Evolutionary conservation across 352 stramenopile species (phyloP).

Genomic region (Phytopythium mirpurense): DNA sequence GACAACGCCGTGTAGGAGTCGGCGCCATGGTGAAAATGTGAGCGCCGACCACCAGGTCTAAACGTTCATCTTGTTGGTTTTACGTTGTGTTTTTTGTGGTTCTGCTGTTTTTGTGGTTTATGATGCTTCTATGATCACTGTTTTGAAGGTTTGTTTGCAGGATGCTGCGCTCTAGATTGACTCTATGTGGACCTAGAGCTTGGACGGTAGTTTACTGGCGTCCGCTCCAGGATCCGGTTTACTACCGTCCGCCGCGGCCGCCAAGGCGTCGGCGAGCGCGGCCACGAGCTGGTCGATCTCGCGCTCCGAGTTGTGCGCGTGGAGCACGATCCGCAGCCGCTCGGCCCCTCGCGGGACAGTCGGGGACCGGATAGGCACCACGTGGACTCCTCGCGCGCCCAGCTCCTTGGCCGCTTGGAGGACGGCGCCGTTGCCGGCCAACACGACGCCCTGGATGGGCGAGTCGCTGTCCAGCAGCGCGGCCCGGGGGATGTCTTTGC

Average conservation of each 20-base stretch:
- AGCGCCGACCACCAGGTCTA: too few relatives aligned
- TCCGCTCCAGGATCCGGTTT: not conserved
- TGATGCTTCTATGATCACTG: too few relatives aligned
- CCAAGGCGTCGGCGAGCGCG: slow-evolving; percentile 47
- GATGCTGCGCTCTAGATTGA: too few relatives aligned
- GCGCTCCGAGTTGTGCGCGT: slow-evolving; percentile 89
- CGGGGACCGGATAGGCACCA: slow-evolving; percentile 94
- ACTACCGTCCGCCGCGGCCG: slow-evolving; percentile 3
- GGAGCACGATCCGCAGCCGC: slow-evolving; percentile 94
- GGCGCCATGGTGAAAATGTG: too few relatives aligned
- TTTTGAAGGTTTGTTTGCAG: too few relatives aligned
- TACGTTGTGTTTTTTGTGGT: too few relatives aligned
- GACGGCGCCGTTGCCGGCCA: slow-evolving; percentile 89
- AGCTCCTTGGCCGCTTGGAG: slow-evolving; percentile 72
- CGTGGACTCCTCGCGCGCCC: slow-evolving; percentile 68
- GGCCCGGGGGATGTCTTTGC: slow-evolving; percentile 29
- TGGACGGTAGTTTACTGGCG: slow-evolving; percentile 8
- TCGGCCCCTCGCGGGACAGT: slow-evolving; percentile 94
- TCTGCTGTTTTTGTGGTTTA: too few relatives aligned
- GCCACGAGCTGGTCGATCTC: slow-evolving; percentile 79
- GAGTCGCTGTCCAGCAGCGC: slow-evolving; percentile 65
- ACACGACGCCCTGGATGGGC: slow-evolving; percentile 94
- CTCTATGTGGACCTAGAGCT: too few relatives aligned
- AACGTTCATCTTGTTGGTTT: too few relatives aligned
- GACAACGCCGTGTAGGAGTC: slow-evolving; percentile 65